These are phyloP conservation scores for Myriosclerotinia duriaeana DNA, from an alignment of 2,329 filamentous ascomycete genomes.

Conservation along the genomic window DNA sequence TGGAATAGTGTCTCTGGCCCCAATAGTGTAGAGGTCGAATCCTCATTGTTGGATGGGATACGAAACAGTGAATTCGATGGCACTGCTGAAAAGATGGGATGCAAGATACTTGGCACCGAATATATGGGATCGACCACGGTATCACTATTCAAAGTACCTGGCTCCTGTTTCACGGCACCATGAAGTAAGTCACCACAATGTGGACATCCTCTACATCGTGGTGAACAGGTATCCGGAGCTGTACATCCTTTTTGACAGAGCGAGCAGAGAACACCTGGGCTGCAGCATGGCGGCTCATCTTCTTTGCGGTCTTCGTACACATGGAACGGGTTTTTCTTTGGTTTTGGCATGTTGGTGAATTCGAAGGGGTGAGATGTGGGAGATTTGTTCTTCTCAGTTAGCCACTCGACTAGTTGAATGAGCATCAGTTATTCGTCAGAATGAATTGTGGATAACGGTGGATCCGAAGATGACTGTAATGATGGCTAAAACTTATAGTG, in stretches of 20 bases:
- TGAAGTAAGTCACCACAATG: neutral
- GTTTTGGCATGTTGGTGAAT: neutral
- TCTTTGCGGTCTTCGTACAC: slow-evolving; percentile 4
- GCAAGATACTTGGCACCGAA: neutral
- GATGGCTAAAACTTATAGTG: neutral
- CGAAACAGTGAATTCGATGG: no score
- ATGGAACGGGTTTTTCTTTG: neutral
- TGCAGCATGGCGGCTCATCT: neutral
- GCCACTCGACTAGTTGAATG: neutral
- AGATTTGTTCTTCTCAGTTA: neutral
- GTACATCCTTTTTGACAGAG: neutral
- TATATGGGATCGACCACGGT: neutral
- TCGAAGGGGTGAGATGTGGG: neutral
- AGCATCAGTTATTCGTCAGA: neutral
- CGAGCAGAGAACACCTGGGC: neutral
- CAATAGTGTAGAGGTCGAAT: no score
- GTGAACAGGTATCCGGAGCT: neutral
- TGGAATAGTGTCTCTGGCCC: no score
- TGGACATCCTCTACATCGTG: neutral
- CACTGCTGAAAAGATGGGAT: neutral
- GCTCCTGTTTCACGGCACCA: neutral
- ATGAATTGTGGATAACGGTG: neutral
- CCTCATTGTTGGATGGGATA: no score
- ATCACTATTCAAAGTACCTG: neutral
- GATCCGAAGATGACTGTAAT: neutral